phyloP scores from a whole-genome alignment of 305 asterid genomes.

The Andrographis paniculata region DNA sequence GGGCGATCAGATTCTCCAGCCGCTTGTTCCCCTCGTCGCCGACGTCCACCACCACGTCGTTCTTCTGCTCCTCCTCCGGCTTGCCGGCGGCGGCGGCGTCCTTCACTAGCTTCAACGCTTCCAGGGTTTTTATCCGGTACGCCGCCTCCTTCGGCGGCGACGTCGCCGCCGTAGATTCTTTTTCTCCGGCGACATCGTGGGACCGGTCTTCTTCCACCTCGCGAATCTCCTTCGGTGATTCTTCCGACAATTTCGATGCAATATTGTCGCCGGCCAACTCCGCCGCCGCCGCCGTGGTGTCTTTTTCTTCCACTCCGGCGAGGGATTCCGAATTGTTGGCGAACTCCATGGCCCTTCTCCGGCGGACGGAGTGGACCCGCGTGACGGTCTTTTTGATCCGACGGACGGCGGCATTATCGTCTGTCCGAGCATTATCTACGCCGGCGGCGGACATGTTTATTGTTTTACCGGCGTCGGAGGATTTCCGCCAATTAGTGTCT shows the following conservation, averaged over 20 bases:
- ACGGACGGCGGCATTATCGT: background rate
- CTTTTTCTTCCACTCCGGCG: conserved; percentile 29
- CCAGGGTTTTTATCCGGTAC: conserved; percentile 24
- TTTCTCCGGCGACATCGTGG: no score
- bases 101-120: background rate
- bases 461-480: background rate
- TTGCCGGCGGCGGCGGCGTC: background rate
- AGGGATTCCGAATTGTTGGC: background rate
- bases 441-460: background rate
- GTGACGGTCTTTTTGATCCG: conserved; percentile 20
- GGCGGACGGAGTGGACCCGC: conserved; percentile 64
- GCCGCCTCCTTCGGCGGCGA: conserved; percentile 14
- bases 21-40: conserved; percentile 61
- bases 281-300: conserved; percentile 20
- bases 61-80: conserved; percentile 31
- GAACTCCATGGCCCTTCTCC: conserved; percentile 37
- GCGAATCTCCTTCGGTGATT: conserved; percentile 43
- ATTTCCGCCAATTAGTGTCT: background rate
- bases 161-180: no score
- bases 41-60: conserved; percentile 36
- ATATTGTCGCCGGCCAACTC: conserved; percentile 34
- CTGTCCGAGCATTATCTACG: conserved; percentile 7
- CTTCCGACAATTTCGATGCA: conserved; percentile 27
- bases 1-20: conserved; percentile 81
- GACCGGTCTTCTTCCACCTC: conserved; percentile 36